Evolutionary conservation across 352 stramenopile species (phyloP), one percentile per base, ranked within the genome.

Genomic region (Pythium sp.): DNA sequence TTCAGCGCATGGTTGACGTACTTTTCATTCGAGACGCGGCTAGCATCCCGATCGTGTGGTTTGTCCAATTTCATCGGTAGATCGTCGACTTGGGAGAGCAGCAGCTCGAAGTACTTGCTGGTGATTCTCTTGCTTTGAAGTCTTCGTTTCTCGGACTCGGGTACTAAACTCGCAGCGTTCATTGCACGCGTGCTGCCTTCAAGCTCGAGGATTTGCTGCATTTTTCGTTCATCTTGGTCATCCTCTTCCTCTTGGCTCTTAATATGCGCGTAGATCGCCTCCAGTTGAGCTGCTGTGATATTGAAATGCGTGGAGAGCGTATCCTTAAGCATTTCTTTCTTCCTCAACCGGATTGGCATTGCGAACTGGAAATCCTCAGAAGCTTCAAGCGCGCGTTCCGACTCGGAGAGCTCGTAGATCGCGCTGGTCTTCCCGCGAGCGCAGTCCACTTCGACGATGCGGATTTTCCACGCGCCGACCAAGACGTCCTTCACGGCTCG

Each of bases 371-470:
- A 69, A 5, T 72, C 36, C 34, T 60, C 58, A 0, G 73, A 78
- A 0, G 15, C 46, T 4, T 70, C 68, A 15, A 67, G 34, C 15
- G 60, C 54, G 6, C 71, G 59, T 26, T 89, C 76, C 3, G 49
- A 41, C 55, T 92, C 86, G 0, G 75, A 80, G 8, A 84, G 77
- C 0, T 94, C 84, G 62, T 81, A 87, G 26, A 94, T 69, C 0
- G 81, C 61, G 4, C 76, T 86, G 4, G 74, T 84, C 60, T 86
- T 82, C 0, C 81, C 82, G 20, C 68, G 69, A 2, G 54, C 38
- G 15, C 78, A 83, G 57, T 91, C 73, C 9, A 92, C 64, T 58
- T 90, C 80, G 3, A 92, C 69, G 5, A 88, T 34, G 11, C 81
- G 78, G 6, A 82, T 70, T 53, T 91, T 94, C 76, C 74, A 82